Percentiles rank a stretch among this genome's conserved stretches.
Conservation (phyloP, 2,329 filamentous ascomycete genomes). For the Colletotrichum lupini region DNA sequence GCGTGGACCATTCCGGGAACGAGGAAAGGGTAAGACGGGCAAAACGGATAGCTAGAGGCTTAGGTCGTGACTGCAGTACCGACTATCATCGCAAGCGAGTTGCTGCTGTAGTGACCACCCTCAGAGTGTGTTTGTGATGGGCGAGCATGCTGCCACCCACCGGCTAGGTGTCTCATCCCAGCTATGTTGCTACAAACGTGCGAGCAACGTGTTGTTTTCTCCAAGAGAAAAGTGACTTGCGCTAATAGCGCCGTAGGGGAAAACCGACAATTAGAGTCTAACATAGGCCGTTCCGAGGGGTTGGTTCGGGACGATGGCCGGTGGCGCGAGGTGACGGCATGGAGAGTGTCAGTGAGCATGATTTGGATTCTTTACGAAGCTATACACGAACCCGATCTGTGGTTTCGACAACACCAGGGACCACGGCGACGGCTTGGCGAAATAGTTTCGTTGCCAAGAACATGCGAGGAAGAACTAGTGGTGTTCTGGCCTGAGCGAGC, state of each 20-base stretch:
- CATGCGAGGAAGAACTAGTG: slow-evolving; percentile 9
- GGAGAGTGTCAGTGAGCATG: neutral
- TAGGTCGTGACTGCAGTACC: slow-evolving; percentile 15
- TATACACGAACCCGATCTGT: neutral
- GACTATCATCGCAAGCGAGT: slow-evolving; percentile 29
- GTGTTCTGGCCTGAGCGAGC: slow-evolving; percentile 19
- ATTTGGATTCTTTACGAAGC: slow-evolving; percentile 1
- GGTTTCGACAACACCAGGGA: slow-evolving; percentile 11
- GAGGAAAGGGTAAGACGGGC: slow-evolving; percentile 16
- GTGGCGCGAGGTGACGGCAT: slow-evolving; percentile 23
- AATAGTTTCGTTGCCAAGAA: slow-evolving; percentile 21
- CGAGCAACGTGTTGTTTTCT: no score
- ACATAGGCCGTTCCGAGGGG: slow-evolving; percentile 20
- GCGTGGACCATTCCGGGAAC: slow-evolving; percentile 2
- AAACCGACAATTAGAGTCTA: neutral
- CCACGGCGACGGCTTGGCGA: slow-evolving; percentile 11
- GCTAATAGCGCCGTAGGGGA: neutral
- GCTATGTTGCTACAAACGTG: neutral
- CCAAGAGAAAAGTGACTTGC: neutral
- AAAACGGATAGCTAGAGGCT: slow-evolving; percentile 25
- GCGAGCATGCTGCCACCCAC: neutral
- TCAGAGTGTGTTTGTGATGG: neutral
- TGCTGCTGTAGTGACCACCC: neutral
- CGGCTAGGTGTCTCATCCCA: slow-evolving; percentile 1
- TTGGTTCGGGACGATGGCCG: slow-evolving; percentile 12